These are phyloP conservation scores for Gastrolobium villosum DNA, from an alignment of 306 rosid genomes.

Conservation along the genomic window DNA sequence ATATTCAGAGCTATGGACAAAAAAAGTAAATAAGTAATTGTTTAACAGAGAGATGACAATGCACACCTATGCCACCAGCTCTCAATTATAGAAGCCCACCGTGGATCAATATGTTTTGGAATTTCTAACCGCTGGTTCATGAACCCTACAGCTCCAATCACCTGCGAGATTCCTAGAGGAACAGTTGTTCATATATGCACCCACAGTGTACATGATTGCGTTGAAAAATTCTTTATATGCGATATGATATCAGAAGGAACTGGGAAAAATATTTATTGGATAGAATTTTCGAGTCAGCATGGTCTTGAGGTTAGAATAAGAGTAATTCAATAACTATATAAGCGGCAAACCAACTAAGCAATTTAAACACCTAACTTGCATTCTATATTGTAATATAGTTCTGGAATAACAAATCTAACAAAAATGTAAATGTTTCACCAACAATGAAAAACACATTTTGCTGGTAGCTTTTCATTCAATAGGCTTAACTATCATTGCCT, in stretches of 20 bases:
- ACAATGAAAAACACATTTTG: conserved; percentile 11
- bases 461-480: conserved; percentile 10
- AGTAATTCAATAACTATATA: conserved; percentile 20
- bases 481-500: conserved; percentile 21
- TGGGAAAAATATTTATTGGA: background rate
- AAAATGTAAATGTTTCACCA: conserved; percentile 18
- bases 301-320: background rate
- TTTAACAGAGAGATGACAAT: conserved; percentile 32
- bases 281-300: background rate
- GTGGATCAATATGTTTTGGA: conserved; percentile 88
- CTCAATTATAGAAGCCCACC: conserved; percentile 87
- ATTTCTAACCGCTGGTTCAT: conserved; percentile 95
- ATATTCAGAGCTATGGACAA: conserved; percentile 20
- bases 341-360: background rate
- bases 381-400: background rate
- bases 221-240: background rate
- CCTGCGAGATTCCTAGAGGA: conserved; percentile 75
- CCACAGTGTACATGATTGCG: conserved; percentile 12
- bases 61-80: conserved; percentile 92
- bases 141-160: conserved; percentile 99
- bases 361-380: conserved; percentile 5
- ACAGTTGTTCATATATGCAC: conserved; percentile 60
- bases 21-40: background rate
- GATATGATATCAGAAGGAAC: conserved; percentile 28
- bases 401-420: conserved; percentile 14